Conservation (phyloP, 148 eudicot species). For the Hydrangea macrophylla region DNA sequence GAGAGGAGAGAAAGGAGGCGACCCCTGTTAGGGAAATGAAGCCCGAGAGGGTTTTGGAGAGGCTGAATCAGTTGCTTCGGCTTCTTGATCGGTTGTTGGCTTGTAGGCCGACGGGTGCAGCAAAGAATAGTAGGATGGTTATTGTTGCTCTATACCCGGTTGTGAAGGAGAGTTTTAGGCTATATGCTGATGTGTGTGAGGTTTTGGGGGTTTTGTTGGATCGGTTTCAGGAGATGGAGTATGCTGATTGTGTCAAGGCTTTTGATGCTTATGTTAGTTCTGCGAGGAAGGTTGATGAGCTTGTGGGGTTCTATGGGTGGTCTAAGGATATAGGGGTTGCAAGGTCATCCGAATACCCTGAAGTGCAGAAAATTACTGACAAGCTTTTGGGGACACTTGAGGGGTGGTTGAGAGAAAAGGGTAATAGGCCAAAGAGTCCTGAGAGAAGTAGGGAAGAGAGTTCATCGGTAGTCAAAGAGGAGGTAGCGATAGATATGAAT, state of each 20-base stretch:
- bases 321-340: constrained; percentile 84
- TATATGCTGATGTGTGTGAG: constrained; percentile 79
- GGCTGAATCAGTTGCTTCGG: constrained; percentile 81
- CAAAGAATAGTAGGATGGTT: constrained; percentile 68
- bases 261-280: constrained; percentile 70
- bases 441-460: constrained; percentile 53
- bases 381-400: constrained; percentile 70
- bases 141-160: constrained; percentile 58
- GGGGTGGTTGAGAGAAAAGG: constrained; percentile 77
- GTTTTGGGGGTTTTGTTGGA: constrained; percentile 70
- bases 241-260: constrained; percentile 75
- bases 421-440: constrained; percentile 68
- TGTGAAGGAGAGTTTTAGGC: constrained; percentile 75
- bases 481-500: constrained; percentile 72
- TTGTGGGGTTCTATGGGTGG: constrained; percentile 69
- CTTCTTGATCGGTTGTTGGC: constrained; percentile 82
- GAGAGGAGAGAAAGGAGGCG: constrained; percentile 45
- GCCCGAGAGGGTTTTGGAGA: constrained; percentile 76
- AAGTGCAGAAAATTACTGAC: constrained; percentile 74
- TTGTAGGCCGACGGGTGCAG: constrained; percentile 86
- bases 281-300: constrained; percentile 83
- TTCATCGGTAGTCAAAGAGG: constrained; percentile 43
- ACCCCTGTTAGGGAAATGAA: constrained; percentile 85
- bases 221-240: constrained; percentile 82
- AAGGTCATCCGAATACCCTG: constrained; percentile 79